Conservation (phyloP, 352 stramenopile species). For the Phytophthora meadii region DNA sequence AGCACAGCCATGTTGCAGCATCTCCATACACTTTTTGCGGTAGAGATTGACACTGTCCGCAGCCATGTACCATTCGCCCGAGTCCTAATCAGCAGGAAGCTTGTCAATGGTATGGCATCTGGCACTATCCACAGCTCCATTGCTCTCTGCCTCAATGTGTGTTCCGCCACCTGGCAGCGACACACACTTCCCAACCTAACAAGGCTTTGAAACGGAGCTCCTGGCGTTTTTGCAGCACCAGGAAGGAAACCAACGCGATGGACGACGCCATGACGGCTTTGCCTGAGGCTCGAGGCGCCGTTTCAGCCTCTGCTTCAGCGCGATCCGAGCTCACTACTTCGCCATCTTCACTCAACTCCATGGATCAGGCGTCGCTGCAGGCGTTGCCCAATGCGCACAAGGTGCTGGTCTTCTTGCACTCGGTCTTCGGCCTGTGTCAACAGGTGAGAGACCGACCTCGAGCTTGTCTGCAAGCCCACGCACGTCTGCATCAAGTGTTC, state of each 20-base stretch:
- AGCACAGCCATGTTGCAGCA: slow-evolving; percentile 4
- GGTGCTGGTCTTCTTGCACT: slow-evolving; percentile 45
- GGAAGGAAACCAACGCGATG: slow-evolving; percentile 31
- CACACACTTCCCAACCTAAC: slow-evolving; percentile 25
- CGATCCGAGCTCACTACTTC: slow-evolving; percentile 20
- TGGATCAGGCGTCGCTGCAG: slow-evolving; percentile 25
- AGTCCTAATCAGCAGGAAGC: slow-evolving; percentile 12
- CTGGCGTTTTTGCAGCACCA: slow-evolving; percentile 7
- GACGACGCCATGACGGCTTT: slow-evolving; percentile 12
- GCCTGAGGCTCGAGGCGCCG: slow-evolving; percentile 2
- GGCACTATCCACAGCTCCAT: slow-evolving; percentile 3
- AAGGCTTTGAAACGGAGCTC: slow-evolving; percentile 11
- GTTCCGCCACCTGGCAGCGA: slow-evolving; percentile 5
- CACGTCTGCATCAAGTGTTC: slow-evolving; percentile 57
- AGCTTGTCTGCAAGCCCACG: slow-evolving; percentile 53
- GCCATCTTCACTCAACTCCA: slow-evolving; percentile 27
- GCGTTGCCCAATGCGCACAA: slow-evolving; percentile 43
- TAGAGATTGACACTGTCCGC: slow-evolving; percentile 7
- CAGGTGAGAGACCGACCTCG: slow-evolving; percentile 52
- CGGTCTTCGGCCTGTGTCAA: slow-evolving; percentile 50
- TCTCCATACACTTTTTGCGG: slow-evolving; percentile 10
- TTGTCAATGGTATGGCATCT: slow-evolving; percentile 3
- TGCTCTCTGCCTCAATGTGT: slow-evolving; percentile 15
- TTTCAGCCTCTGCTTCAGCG: slow-evolving; percentile 1
- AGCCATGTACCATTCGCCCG: slow-evolving; percentile 1